Evolutionary conservation across 2,329 filamentous ascomycete genomes (phyloP), one percentile per base, ranked within the genome.

Genomic region (Pseudopithomyces chartarum): DNA sequence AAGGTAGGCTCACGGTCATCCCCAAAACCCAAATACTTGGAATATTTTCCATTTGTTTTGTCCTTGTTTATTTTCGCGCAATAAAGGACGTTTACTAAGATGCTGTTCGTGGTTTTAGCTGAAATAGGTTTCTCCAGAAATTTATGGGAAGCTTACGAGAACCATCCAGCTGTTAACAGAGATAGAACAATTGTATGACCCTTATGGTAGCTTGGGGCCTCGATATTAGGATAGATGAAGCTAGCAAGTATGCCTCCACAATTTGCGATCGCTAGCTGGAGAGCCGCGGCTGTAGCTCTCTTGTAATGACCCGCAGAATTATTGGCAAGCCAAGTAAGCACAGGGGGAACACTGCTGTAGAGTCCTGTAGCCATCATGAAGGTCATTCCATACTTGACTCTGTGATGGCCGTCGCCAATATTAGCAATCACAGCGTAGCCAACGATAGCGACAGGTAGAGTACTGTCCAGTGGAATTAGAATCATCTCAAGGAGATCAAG

Each of bases 301-400:
- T 90, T 90, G 67, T 90, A 90, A 67, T 90, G 87, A 0, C 84
- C 86, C 0, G 86, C 86, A 0, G 82, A 86, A 68, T 89, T 90
- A 67, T 89, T 89, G 1, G 84, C 83, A 58, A 86, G 83, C 86
- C 87, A 89, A 1, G 83, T 85, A 6, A 89, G 75, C 3, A 88
- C 82, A 17, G 82, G 83, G 0, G 87, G 87, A 0, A 89, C 85
- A 40, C 83, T 84, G 45, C 81, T 79, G 67, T 88, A 89, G 66
- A 88, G 79, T 6, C 87, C 87, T 0, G 82, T 83, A 0, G 87
- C 84, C 85, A 89, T 88, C 52, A 90, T 76, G 65, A 87, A 87
- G 0, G 86, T 88, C 84, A 88, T 88, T 42, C 80, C 86, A 62
- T 88, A 89, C 51, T 85, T 82, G 11, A 36, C 34, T 13, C 34